Base-by-base conservation (phyloP, 108 stramenopile species). In the Poteriospumella lacustris region DNA sequence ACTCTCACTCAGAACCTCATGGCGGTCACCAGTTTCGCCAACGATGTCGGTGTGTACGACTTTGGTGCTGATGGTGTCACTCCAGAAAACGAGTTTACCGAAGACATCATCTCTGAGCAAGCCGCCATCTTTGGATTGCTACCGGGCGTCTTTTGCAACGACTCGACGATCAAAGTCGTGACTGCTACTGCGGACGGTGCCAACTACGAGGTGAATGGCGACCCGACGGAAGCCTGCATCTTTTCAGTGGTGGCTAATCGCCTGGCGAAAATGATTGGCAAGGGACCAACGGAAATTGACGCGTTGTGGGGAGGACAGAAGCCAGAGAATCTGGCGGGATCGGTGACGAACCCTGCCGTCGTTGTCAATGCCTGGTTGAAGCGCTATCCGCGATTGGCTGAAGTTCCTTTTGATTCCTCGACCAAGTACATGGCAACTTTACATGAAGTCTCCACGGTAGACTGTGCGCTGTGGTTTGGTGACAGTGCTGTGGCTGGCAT, bases 1-100 rank as follows among this genome's bases (percentile, higher is more conserved):
- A 89, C 88, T 9, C 80, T 89, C n/a, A 89, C 88, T 5, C 82
- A 88, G 79, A 91, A 91, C 78, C 58, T 79, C 43, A 91, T 91
- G 91, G 90, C 89, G 39, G 87, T 90, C 52, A 84, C 85, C 0
- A 19, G 15, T 19, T 52, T 52, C 9, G 9, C 15, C 47, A 52
- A 9, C 9, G 47, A n/a, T n/a, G n/a, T 52, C 19, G 9, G 19
- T 9, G 47, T 52, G 9, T 9, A 9, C 47, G 47, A 52, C 19
- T 15, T 15, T 52, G 47, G 47, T 52, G 15, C 19, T 52, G 47
- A 15, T 19, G 19, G 9, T 52, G 19, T 19, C 19, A 19, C 47
- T 52, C 47, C 47, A 15, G 47, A 52, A 52, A 19, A 52, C 9
- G 47, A 52, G 19, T 19, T 15, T 52, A 9, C 47, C 19, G 15